Conservation (phyloP, 495 filamentous ascomycete species). For the Hypoxylon perforatum region DNA sequence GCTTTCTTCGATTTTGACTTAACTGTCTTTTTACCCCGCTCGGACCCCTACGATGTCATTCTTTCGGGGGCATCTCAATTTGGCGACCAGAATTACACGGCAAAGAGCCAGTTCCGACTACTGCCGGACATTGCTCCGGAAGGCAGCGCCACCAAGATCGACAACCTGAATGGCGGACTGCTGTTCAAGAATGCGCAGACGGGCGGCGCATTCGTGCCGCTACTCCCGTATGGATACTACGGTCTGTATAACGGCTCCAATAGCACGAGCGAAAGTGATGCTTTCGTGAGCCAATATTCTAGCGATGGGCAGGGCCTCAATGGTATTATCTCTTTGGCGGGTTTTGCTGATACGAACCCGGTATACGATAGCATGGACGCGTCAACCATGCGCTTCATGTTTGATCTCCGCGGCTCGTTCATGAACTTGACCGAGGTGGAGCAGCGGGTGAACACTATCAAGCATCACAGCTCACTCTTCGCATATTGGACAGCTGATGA, state of each 20-base stretch:
- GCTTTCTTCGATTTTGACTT: conserved; percentile 62
- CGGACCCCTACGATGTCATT: conserved; percentile 57
- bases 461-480: conserved; percentile 65
- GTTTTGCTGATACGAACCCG: conserved; percentile 52
- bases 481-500: conserved; percentile 77
- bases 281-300: conserved; percentile 59
- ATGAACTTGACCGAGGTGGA: conserved; percentile 65
- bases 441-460: conserved; percentile 63
- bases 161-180: conserved; percentile 69
- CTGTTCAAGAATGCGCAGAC: conserved; percentile 52
- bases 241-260: conserved; percentile 67
- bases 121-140: conserved; percentile 65
- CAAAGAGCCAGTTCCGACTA: conserved; percentile 61
- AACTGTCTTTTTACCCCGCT: conserved; percentile 54
- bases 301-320: conserved; percentile 62
- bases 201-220: conserved; percentile 52
- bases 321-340: conserved; percentile 54
- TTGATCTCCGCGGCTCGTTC: conserved; percentile 71
- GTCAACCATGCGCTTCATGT: conserved; percentile 71
- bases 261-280: conserved; percentile 51
- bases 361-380: conserved; percentile 67
- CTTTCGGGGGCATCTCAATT: conserved; percentile 54
- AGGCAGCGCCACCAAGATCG: conserved; percentile 71
- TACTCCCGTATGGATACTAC: conserved; percentile 75
- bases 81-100: conserved; percentile 46